phyloP scores from a whole-genome alignment of 805 yeast genomes.

The Candida adriatica region DNA sequence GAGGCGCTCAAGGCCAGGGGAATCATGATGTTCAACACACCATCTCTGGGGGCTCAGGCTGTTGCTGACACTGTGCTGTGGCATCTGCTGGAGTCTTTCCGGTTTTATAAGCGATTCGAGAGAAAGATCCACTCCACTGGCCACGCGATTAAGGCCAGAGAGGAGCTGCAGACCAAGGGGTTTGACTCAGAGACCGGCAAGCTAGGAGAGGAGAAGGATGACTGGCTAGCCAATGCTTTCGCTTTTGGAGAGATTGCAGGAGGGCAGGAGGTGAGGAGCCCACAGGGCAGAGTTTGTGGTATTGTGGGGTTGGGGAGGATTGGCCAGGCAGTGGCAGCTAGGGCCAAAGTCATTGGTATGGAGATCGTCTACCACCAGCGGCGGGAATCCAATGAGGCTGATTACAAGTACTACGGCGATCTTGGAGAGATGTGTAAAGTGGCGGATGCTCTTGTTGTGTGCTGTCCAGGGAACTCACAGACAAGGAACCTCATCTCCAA shows the following conservation, averaged over 20 bases:
- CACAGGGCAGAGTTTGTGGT: slow-evolving; percentile 44
- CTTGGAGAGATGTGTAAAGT: slow-evolving; percentile 28
- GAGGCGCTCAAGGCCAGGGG: slow-evolving; percentile 31
- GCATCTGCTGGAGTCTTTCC: slow-evolving; percentile 46
- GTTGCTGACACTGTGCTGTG: slow-evolving; percentile 61
- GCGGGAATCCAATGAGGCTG: slow-evolving; percentile 30
- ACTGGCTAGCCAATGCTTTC: slow-evolving; percentile 12
- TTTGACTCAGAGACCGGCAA: slow-evolving; percentile 25
- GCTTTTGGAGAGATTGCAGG: slow-evolving; percentile 35
- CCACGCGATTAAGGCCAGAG: slow-evolving; percentile 37
- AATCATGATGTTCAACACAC: slow-evolving; percentile 40
- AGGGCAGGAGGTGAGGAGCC: slow-evolving; percentile 30
- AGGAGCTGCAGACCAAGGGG: slow-evolving; percentile 27
- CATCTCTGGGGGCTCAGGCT: slow-evolving; percentile 45
- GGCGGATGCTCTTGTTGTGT: slow-evolving; percentile 48
- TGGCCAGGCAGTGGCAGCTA: slow-evolving; percentile 46
- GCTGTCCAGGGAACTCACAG: slow-evolving; percentile 49
- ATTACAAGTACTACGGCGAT: slow-evolving; percentile 26
- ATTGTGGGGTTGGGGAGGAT: slow-evolving; percentile 58
- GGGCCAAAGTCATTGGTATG: slow-evolving; percentile 51
- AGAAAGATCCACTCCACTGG: slow-evolving; percentile 25
- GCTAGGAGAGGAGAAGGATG: slow-evolving; percentile 21
- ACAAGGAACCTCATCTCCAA: slow-evolving; percentile 43
- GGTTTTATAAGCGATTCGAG: slow-evolving; percentile 39
- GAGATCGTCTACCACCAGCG: slow-evolving; percentile 49